Percentiles rank a stretch among this genome's conserved stretches.
Conservation (phyloP, 306 rosid species). For the Castanospermum australe region DNA sequence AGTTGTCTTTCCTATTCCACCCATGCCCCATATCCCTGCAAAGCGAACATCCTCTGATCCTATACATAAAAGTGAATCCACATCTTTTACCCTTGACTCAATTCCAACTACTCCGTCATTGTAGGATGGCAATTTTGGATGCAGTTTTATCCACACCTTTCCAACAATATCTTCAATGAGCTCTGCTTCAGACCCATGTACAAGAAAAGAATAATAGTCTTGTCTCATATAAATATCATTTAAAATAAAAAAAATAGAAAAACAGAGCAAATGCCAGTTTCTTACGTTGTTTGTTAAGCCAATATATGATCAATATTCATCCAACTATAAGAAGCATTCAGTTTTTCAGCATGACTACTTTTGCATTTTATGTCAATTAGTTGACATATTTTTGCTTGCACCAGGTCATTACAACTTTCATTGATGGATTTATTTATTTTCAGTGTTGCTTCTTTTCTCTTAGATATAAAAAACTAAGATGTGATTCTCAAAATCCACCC, state of each 20-base stretch:
- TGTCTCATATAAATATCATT: background rate
- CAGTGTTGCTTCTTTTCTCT: too few species aligned
- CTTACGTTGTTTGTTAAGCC: too few species aligned
- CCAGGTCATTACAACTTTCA: too few species aligned
- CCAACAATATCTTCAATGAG: constrained; percentile 35
- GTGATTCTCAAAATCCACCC: too few species aligned
- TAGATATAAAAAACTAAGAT: too few species aligned
- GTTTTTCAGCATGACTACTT: too few species aligned
- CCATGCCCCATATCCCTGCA: constrained; percentile 37
- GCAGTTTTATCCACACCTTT: constrained; percentile 5
- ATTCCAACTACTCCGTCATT: constrained; percentile 30
- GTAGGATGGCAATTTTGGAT: constrained; percentile 10
- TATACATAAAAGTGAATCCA: background rate
- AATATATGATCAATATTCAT: too few species aligned
- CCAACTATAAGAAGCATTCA: too few species aligned
- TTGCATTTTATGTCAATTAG: too few species aligned
- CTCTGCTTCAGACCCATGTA: background rate
- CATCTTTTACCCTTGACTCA: background rate
- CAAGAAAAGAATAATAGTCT: background rate
- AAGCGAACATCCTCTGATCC: constrained; percentile 17
- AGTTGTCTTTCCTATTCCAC: constrained; percentile 41
- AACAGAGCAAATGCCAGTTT: background rate
- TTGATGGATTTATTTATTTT: too few species aligned
- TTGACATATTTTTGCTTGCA: too few species aligned
- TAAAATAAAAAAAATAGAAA: background rate